These are phyloP conservation scores for Apiospora kogelbergensis DNA, from an alignment of 2,329 filamentous ascomycete genomes.

Conservation along the genomic window DNA sequence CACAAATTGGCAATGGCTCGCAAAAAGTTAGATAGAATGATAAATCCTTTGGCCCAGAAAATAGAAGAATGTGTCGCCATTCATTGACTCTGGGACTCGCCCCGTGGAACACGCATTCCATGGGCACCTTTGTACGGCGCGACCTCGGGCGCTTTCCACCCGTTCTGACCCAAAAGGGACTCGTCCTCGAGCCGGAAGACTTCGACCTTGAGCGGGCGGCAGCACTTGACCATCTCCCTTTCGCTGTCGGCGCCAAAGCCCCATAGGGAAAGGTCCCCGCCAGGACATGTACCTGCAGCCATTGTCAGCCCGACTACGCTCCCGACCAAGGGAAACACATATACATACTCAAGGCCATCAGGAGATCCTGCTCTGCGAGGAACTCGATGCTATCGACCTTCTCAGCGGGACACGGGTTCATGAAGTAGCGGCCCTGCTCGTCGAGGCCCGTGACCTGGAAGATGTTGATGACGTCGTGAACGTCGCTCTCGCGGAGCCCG, in stretches of 20 bases:
- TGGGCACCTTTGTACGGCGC: slow-evolving; percentile 66
- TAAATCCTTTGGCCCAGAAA: not conserved
- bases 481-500: slow-evolving; percentile 69
- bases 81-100: slow-evolving; percentile 21
- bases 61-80: not conserved
- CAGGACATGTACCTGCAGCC: slow-evolving; percentile 65
- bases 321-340: not conserved
- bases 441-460: slow-evolving; percentile 84
- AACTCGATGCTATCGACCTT: slow-evolving; percentile 68
- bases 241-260: slow-evolving; percentile 71
- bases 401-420: slow-evolving; percentile 61
- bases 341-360: slow-evolving; percentile 56
- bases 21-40: not conserved
- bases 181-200: slow-evolving; percentile 64
- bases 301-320: slow-evolving; percentile 42
- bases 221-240: slow-evolving; percentile 68
- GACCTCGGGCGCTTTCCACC: slow-evolving; percentile 62
- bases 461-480: slow-evolving; percentile 84
- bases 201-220: slow-evolving; percentile 72
- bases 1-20: not conserved
- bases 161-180: slow-evolving; percentile 46
- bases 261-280: slow-evolving; percentile 80
- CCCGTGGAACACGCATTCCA: slow-evolving; percentile 50
- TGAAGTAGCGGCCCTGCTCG: slow-evolving; percentile 71
- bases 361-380: slow-evolving; percentile 74